Conservation (phyloP, 208 protist species). For the Leishmania lainsoni region DNA sequence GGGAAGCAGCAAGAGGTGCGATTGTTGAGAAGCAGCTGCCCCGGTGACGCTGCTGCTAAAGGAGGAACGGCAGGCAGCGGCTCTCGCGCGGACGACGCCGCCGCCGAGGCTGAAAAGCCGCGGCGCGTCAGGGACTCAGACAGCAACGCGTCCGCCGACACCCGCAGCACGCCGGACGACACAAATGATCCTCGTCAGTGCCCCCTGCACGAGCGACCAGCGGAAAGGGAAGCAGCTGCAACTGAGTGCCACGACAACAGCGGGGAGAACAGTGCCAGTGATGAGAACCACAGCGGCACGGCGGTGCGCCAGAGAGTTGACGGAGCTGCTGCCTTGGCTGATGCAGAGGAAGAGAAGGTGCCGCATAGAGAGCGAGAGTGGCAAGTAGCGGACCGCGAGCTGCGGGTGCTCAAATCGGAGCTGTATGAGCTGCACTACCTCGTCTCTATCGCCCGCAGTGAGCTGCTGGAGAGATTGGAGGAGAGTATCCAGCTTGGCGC, state of each 20-base stretch:
- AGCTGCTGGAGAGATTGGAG: constrained; percentile 48
- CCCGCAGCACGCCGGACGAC: neutral
- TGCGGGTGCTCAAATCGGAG: constrained; percentile 53
- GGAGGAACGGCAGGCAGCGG: neutral
- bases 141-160: neutral
- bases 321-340: too few relatives aligned
- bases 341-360: neutral
- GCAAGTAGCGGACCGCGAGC: constrained; percentile 47
- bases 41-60: neutral
- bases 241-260: neutral
- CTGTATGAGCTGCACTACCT: constrained; percentile 63
- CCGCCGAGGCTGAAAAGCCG: neutral
- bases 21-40: neutral
- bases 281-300: constrained; percentile 2
- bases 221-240: neutral
- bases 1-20: neutral
- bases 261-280: neutral
- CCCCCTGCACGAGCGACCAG: neutral
- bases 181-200: neutral
- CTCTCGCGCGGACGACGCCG: neutral
- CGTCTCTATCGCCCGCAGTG: constrained; percentile 38
- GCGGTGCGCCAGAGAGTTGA: neutral
- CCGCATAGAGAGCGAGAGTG: constrained; percentile 28
- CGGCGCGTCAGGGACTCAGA: neutral
- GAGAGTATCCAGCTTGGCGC: constrained; percentile 44